Evolutionary conservation across 148 eudicot genomes (phyloP), one percentile per base, ranked within the genome.

Genomic region (Drosera capensis): DNA sequence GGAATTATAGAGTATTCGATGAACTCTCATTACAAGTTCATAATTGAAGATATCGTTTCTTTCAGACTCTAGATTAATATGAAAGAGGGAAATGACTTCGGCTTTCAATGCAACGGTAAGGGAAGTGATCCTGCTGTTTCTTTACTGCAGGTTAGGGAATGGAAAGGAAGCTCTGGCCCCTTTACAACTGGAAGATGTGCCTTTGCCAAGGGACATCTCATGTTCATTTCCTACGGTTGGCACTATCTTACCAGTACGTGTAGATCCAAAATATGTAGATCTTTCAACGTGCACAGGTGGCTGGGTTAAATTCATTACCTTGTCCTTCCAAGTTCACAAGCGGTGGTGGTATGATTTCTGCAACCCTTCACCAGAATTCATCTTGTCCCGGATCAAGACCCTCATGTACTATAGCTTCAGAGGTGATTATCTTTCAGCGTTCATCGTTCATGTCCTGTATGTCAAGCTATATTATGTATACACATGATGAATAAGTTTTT

Each of bases 311-410:
- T 48, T 83, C 52, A 37, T 69, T 40, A 69, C 71, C 38, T 51
- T 84, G 23, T 51, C 44, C 49, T 67, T 55, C 55, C 63, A 67
- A 46, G 54, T 63, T 54, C 65, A 46, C 20, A 57, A 54, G 42
- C 86, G 81, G 25, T 36, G 78, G 46, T 84, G 97, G 97, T 38
- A 51, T 53, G 97, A 82, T 44, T 44, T 72, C 68, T 57, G 83
- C 45, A 53, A 61, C 64, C 81, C 43, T 67, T 46, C 54, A 63
- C 92, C 45, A 83, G 57, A 68, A 45, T 88, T 50, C 74, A 74
- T 39, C 61, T 62, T 65, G 51, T 84, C 40, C 79, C 68, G 23
- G 58, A 67, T 62, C 84, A 80, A 48, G 81, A 83, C 47, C 55
- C 52, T 22, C 58, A 49, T 23, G 45, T 71, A 23, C 54, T 69